phyloP scores from a whole-genome alignment of 768 basidiomycete genomes.

The Boletus rubroflammeus region DNA sequence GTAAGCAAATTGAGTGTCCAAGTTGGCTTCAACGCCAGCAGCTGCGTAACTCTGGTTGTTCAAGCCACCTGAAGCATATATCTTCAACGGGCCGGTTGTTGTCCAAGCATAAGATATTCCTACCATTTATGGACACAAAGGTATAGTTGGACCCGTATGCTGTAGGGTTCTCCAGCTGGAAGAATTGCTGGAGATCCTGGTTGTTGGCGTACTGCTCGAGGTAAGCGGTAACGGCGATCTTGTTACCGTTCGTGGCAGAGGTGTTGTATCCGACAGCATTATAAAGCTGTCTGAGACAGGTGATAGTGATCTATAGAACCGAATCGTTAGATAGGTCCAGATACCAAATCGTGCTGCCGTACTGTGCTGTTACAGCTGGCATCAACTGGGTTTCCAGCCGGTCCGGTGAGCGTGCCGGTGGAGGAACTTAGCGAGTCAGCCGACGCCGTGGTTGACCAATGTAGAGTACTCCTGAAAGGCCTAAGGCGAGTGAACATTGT shows the following conservation, averaged over 20 bases:
- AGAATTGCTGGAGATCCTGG: constrained; percentile 51
- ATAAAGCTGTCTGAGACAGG: constrained; percentile 54
- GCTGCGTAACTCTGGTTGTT: constrained; percentile 53
- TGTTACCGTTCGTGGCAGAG: constrained; percentile 40
- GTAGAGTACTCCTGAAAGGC: constrained; percentile 40
- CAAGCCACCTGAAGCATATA: constrained; percentile 43
- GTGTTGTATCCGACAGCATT: constrained; percentile 47
- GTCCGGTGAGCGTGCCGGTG: constrained; percentile 21
- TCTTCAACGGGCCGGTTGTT: constrained; percentile 4
- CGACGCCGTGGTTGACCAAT: constrained; percentile 21
- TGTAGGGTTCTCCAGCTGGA: constrained; percentile 42
- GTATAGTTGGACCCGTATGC: constrained; percentile 51
- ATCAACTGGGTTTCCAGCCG: constrained; percentile 40
- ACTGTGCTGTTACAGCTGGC: constrained; percentile 44
- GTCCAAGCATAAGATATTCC: not conserved
- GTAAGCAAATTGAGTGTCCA: constrained; percentile 66
- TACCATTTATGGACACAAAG: constrained; percentile 55
- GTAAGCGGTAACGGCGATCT: constrained; percentile 55
- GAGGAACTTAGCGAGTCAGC: constrained; percentile 1
- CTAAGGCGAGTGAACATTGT: constrained; percentile 58
- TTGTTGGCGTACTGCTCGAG: constrained; percentile 52
- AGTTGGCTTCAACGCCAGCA: constrained; percentile 62
- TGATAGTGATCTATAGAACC: constrained; percentile 42
- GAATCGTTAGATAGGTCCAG: not conserved
- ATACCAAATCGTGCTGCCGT: not conserved